These are phyloP conservation scores for Penicillium cosmopolitanum DNA, from an alignment of 495 filamentous ascomycete species.

Conservation along the genomic window DNA sequence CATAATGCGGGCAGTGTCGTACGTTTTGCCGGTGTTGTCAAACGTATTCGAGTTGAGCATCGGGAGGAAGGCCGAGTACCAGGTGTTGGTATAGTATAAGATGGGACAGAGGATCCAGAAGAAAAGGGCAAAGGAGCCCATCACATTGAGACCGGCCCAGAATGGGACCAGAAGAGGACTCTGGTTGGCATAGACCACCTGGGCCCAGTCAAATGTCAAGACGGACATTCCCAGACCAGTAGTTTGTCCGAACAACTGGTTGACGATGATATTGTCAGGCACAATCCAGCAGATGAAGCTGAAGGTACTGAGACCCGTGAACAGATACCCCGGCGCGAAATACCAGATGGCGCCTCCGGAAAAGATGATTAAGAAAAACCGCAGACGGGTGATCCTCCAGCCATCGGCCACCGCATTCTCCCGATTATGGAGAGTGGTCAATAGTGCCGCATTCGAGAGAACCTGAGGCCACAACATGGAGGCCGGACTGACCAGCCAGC, in stretches of 20 bases:
- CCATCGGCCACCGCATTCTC: constrained; percentile 81
- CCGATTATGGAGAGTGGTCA: constrained; percentile 82
- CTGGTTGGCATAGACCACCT: constrained; percentile 83
- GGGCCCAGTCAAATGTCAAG: constrained; percentile 91
- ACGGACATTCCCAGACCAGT: constrained; percentile 79
- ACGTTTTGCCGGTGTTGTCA: constrained; percentile 47
- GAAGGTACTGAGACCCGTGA: constrained; percentile 89
- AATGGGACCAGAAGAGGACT: constrained; percentile 86
- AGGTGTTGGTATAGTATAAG: constrained; percentile 68
- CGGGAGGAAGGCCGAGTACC: constrained; percentile 60
- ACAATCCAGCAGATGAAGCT: constrained; percentile 91
- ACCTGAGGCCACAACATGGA: constrained; percentile 94
- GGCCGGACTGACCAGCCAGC: constrained; percentile 69
- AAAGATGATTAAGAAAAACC: constrained; percentile 79
- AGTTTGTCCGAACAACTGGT: constrained; percentile 68
- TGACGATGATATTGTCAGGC: constrained; percentile 69
- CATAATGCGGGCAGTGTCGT: constrained; percentile 51
- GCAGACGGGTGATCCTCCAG: constrained; percentile 79
- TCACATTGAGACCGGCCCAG: constrained; percentile 89
- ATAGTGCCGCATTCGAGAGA: constrained; percentile 84
- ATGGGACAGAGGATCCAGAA: constrained; percentile 90
- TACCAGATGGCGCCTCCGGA: constrained; percentile 71
- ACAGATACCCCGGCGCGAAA: constrained; percentile 81
- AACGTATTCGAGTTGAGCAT: constrained; percentile 52
- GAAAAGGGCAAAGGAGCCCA: constrained; percentile 79